Percentiles rank a stretch among this genome's conserved stretches.
These are phyloP conservation scores for Isoetes engelmannii DNA, from an alignment of 83 land plant genomes.

Conservation along the genomic window DNA sequence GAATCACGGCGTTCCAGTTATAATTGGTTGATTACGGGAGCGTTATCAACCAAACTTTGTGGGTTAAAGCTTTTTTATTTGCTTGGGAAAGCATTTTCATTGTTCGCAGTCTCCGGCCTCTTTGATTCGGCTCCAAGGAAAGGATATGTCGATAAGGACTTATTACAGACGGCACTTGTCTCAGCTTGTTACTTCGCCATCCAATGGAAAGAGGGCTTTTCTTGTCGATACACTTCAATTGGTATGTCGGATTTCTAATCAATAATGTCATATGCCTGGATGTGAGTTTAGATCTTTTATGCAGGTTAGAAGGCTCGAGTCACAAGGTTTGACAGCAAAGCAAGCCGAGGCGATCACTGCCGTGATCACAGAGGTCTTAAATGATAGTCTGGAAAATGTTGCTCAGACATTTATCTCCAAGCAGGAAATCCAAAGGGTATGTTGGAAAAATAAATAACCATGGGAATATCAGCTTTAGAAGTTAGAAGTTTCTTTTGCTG, in stretches of 20 bases:
- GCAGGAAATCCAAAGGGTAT: slow-evolving; percentile 64
- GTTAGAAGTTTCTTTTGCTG: slow-evolving; percentile 2
- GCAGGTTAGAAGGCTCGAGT: slow-evolving; percentile 74
- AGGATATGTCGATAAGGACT: neutral
- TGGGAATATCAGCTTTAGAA: neutral
- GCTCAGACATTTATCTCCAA: slow-evolving; percentile 62
- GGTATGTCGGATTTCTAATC: slow-evolving; percentile 28
- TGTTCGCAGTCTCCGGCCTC: too few relatives aligned
- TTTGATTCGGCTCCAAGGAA: too few relatives aligned
- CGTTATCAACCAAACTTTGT: too few relatives aligned
- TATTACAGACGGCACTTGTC: slow-evolving; percentile 3
- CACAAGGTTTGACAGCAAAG: slow-evolving; percentile 68
- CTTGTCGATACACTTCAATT: slow-evolving; percentile 67
- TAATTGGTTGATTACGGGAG: too few relatives aligned
- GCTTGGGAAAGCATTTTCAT: too few relatives aligned
- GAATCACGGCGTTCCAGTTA: too few relatives aligned
- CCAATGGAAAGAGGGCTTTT: slow-evolving; percentile 41
- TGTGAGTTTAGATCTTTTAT: neutral
- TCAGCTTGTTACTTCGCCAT: neutral
- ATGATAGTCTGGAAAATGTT: slow-evolving; percentile 80
- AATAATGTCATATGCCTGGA: slow-evolving; percentile 7
- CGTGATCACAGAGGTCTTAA: slow-evolving; percentile 69
- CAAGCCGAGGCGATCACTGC: slow-evolving; percentile 90
- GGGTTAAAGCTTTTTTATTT: too few relatives aligned
- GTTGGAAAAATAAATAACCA: neutral